Evolutionary conservation across 2,329 filamentous ascomycete genomes (phyloP).

Genomic region (Dryadomyces quercivorus): DNA sequence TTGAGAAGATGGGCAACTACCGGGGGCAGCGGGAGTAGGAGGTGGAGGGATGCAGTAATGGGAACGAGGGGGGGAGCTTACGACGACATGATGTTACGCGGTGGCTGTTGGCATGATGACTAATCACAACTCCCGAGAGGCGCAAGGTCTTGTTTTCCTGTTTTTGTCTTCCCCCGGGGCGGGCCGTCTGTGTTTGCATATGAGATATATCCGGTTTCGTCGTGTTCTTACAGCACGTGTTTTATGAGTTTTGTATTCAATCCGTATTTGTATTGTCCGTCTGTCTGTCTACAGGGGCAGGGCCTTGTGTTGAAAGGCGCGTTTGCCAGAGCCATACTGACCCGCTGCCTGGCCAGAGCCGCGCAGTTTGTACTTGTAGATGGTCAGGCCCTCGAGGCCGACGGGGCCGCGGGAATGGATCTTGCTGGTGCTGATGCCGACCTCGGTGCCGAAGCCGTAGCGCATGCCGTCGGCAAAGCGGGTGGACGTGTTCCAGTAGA

Average conservation of each 20-base stretch:
- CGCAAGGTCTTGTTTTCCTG: neutral
- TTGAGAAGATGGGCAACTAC: constrained; percentile 73
- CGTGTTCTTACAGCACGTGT: neutral
- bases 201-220: neutral
- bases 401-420: constrained; percentile 91
- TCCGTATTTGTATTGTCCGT: neutral
- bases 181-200: neutral
- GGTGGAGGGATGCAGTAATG: neutral
- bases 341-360: constrained; percentile 74
- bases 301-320: constrained; percentile 45
- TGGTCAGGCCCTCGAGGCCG: constrained; percentile 85
- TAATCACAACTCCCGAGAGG: neutral
- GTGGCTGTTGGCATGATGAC: neutral
- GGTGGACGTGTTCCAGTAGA: constrained; percentile 95
- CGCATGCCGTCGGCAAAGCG: constrained; percentile 94
- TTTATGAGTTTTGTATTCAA: neutral
- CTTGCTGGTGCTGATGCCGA: constrained; percentile 98
- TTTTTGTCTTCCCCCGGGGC: neutral
- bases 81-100: neutral
- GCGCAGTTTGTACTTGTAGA: constrained; percentile 90
- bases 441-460: constrained; percentile 95
- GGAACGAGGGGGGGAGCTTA: neutral
- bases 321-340: constrained; percentile 57
- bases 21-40: constrained; percentile 26
- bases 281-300: constrained; percentile 25